Base-by-base conservation (phyloP, 1,139 yeast species). In the Blastobotrys serpentis region DNA sequence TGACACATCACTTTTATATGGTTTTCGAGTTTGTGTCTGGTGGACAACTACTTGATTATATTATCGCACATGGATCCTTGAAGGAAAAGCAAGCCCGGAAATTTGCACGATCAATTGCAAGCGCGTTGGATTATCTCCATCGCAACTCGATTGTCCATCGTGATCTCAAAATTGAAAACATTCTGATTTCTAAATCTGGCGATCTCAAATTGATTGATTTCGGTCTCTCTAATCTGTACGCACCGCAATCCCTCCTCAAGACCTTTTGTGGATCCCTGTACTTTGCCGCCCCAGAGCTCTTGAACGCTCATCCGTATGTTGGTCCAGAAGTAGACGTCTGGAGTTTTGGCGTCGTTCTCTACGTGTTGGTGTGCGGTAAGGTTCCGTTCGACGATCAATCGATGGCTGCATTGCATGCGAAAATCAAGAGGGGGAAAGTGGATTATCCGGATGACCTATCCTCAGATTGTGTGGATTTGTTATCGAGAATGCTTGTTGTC, bases 241-340 rank as follows among this genome's bases (percentile, higher is more conserved):
- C 90, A 37, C 81, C 84, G 19, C 79, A 79, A 52, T 74, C 81
- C 43, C 73, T 88, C 48, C 78, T 94, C 60, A 88, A 87, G 63
- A 94, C 99, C 0, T 94, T 88, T 65, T 94, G 99, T 74, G 99
- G 99, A 1, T 89, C 98, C 1, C 75, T 94, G 47, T 94, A 94
- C 67, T 94, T 92, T 76, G 99, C 98, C 0, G 98, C 99, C 0
- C 99, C 99, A 0, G 99, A 94, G 66, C 75, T 94, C 57, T 74
- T 94, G 51, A 85, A 87, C 53, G 98, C 98, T 0, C 82, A 83
- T 56, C 97, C 97, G 0, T 94, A 94, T 62, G 74, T 79, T 30
- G 99, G 98, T 0, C 98, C 98, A 0, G 98, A 94, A 66, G 97
- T 94, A 44, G 99, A 92, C 65, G 84, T 92, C 23, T 92, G 99